Base-by-base conservation (phyloP, 2,329 filamentous ascomycete genomes). In the Biscogniauxia sp. region DNA sequence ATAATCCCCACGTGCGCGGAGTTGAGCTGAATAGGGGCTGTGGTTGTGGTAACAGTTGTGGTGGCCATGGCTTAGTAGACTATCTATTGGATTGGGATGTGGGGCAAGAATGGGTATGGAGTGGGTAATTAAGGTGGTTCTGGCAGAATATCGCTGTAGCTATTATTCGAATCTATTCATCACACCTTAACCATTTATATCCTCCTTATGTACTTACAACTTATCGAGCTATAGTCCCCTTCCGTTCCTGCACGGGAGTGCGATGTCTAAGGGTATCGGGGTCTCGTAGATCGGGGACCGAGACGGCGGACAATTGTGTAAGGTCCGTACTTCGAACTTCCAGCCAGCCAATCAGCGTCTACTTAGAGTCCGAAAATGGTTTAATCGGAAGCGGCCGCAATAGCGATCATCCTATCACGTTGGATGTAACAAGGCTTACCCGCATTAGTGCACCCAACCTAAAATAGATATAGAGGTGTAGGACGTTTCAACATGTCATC, bases 1-100 rank as follows among this genome's bases (percentile, higher is more conserved):
- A 54, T 20, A 13, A 52, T 52, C 28, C 53, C 28, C 7, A 58
- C 11, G 25, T 58, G 56, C 49, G 32, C 56, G 53, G 20, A 32
- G 28, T 26, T 45, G 20, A 55, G 54, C 49, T 55, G 54, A 19
- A 55, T 55, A 20, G 54, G 28, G 41, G 54, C 37, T 8, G 37
- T 41, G 37, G 37, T 41, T 3, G 13, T 41, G 13, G 5, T 41
- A 11, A 15, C 37, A 17, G 37, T 41, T 17, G 37, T 41, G 37
- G 37, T 41, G 6, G 37, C 37, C 37, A 41, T 41, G 5, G 26
- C 26, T 28, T 5, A 9, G 9, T 28, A 28, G 9, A 8, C 37
- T 8, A 41, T 11, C 15, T 13, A 41, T 41, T 8, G 13, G 13
- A 41, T 13, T 41, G 13, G 37, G 13, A 41, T 41, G 13, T 13